These are phyloP conservation scores for Hirsutella thompsonii DNA, from an alignment of 2,329 filamentous ascomycete species.

Conservation along the genomic window DNA sequence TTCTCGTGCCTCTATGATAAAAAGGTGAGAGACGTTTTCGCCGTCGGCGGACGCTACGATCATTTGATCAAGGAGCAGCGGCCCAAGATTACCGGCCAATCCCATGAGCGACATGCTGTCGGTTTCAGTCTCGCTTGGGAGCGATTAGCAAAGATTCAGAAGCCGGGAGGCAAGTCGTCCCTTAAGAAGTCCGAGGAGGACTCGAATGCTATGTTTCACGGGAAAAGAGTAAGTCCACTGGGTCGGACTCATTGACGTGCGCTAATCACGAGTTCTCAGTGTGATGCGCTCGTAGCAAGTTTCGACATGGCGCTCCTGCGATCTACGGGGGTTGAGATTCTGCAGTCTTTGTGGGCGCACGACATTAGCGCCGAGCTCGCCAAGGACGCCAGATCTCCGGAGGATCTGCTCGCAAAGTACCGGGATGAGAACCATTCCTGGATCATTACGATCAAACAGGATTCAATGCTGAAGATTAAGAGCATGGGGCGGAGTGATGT, in stretches of 20 bases:
- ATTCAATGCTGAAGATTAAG: conserved; percentile 64
- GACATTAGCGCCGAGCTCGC: conserved; percentile 84
- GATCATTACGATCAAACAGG: conserved; percentile 80
- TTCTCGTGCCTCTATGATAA: conserved; percentile 87
- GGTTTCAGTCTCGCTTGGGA: conserved; percentile 90
- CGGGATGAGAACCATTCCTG: conserved; percentile 69
- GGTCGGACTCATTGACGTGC: not conserved
- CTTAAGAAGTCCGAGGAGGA: conserved; percentile 62
- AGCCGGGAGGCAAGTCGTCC: conserved; percentile 41
- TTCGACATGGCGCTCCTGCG: conserved; percentile 69
- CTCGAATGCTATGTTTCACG: conserved; percentile 42
- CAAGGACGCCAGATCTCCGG: conserved; percentile 61
- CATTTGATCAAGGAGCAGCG: conserved; percentile 73
- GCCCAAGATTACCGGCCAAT: conserved; percentile 50
- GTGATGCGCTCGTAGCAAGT: conserved; percentile 81
- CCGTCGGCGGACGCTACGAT: conserved; percentile 89
- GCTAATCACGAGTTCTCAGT: conserved; percentile 29
- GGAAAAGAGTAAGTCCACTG: conserved; percentile 43
- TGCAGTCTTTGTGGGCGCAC: conserved; percentile 69
- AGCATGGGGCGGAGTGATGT: conserved; percentile 64
- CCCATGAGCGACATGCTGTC: conserved; percentile 65
- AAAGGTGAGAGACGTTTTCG: conserved; percentile 75
- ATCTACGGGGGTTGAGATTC: conserved; percentile 61
- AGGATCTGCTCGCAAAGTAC: conserved; percentile 67
- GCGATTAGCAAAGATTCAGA: conserved; percentile 55